Evolutionary conservation across 257 asterid species (phyloP), one percentile per base, ranked within the genome.

Genomic region (Solanum ahanhuiri): DNA sequence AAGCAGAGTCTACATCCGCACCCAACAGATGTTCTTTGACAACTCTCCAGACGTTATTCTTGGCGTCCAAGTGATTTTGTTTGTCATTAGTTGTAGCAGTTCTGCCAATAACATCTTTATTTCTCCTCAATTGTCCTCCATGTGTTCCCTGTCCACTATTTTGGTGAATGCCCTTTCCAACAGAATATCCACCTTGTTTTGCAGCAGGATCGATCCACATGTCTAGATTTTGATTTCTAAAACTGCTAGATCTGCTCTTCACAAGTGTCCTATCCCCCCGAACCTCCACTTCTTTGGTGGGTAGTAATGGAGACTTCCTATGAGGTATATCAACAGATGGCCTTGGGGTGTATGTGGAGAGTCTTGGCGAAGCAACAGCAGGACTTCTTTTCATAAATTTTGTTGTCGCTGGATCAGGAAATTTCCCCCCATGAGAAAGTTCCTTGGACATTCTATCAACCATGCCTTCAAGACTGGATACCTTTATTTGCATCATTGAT

Each of bases 1-100:
- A 96, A 41, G 98, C 98, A 57, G 93, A 91, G 85, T 95, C 96
- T 87, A 95, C 89, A 91, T 96, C 93, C 76, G 98, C 98, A 18
- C 89, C 91, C 84, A 92, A 89, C 86, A 92, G 86, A 88, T 89
- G 91, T 88, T 88, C 92, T 90, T 91, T 92, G 75, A 92, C 89
- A 45, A 89, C 90, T 83, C 92, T 90, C 96, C 95, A 88, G 23
- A 88, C 87, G 89, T 86, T 87, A 87, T 91, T 92, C 86, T 91
- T 91, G 31, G 87, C 85, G 81, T 91, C 97, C 67, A 88, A 37
- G 83, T 86, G 92, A 84, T 88, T 91, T 83, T 91, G 85, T 87
- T 94, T 92, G 48, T 89, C 75, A 82, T 85, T 94, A 28, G 86
- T 39, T 60, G 89, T 81, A 84, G 93, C 91, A 86, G 63, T 92